Evolutionary conservation across 345 rosid genomes (phyloP), one percentile per base, ranked within the genome.

Genomic region (Salix arbutifolia): DNA sequence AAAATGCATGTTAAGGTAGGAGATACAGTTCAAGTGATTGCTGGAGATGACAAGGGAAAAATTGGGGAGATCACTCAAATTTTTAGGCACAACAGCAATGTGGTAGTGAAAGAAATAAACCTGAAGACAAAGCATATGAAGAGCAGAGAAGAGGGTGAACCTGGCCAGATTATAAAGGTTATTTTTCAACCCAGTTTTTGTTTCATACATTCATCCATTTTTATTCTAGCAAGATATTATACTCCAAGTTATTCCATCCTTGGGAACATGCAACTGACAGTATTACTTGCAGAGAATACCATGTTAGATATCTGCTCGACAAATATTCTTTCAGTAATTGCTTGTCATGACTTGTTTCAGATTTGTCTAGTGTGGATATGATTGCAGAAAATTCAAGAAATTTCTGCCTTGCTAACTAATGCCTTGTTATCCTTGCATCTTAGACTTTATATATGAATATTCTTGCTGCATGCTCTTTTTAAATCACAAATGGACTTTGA

Each of bases 1-100:
- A 96, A 90, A 81, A 93, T 96, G 96, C 98, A 93, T 69, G 96
- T 96, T 77, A 93, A 91, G 87, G 31, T 91, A 28, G 99, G 99
- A 52, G 98, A 95, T 75, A 89, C 93, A 5, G 92, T 95, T 71
- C 87, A 93, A 85, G 89, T 93, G 23, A 91, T 91, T 64, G 72
- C 97, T 7, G 97, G 99, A 70, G 88, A 88, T 31, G 98, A 93
- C 69, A 93, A 92, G 85, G 98, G 98, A 67, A 93, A 93, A 79
- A 69, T 87, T 53, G 98, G 97, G 78, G 97, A 95, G 85, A 78
- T 95, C 75, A 77, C 89, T 72, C 77, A 89, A 89, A 84, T 91
- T 76, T 85, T 89, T 74, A 92, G 44, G 72, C 97, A 93, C 82
- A 90, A 92, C 88, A 95, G 99, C 87, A 86, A 83, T 0, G 80